Conservation (phyloP, 2,329 filamentous ascomycete species). For the Colletotrichum falcatum region DNA sequence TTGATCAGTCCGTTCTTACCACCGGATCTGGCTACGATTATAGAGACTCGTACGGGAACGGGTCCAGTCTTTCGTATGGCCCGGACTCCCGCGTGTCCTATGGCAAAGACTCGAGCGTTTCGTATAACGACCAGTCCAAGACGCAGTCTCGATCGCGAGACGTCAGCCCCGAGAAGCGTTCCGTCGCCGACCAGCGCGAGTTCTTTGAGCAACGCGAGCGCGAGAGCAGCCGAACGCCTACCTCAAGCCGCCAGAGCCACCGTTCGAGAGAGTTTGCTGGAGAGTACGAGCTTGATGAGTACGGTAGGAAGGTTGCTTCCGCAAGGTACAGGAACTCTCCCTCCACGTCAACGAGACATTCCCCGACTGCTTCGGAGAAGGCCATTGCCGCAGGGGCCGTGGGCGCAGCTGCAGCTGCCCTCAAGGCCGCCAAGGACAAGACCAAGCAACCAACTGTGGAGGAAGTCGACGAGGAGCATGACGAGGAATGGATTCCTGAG, state of each 20-base stretch:
- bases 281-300: conserved; percentile 69
- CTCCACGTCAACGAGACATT: conserved; percentile 61
- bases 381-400: conserved; percentile 70
- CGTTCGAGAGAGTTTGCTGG: conserved; percentile 61
- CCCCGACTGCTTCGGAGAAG: conserved; percentile 67
- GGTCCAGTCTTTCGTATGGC: conserved; percentile 54
- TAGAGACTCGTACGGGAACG: conserved; percentile 53
- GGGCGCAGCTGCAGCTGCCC: conserved; percentile 63
- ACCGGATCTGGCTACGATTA: conserved; percentile 56
- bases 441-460: conserved; percentile 53
- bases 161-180: conserved; percentile 57
- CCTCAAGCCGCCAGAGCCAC: conserved; percentile 50
- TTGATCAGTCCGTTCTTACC: conserved; percentile 77
- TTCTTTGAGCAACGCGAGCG: conserved; percentile 55
- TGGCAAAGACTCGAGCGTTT: conserved; percentile 53
- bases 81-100: conserved; percentile 38
- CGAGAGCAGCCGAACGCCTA: conserved; percentile 52
- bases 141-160: conserved; percentile 49
- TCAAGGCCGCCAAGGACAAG: conserved; percentile 61
- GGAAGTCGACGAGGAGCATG: conserved; percentile 49
- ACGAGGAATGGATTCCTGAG: conserved; percentile 56
- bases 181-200: conserved; percentile 54
- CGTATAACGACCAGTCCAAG: conserved; percentile 49
- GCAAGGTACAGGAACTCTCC: conserved; percentile 62
- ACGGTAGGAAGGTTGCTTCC: conserved; percentile 66